A percentile compares a stretch with the other conserved stretches of the same genome.
These are phyloP conservation scores for Dictyostelium capitatum DNA, from an alignment of 78 protist genomes.

Conservation along the genomic window DNA sequence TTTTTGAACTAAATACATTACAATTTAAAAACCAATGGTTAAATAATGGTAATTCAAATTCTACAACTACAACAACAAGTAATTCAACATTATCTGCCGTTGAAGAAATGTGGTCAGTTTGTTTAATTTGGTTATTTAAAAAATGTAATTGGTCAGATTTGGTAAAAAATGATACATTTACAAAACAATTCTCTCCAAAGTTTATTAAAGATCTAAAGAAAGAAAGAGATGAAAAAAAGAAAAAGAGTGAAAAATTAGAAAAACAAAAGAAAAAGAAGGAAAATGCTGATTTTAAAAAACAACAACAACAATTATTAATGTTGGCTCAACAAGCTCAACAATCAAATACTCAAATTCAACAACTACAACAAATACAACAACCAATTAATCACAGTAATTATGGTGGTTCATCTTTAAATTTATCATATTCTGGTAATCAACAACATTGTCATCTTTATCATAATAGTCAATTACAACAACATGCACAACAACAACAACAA, in stretches of 20 bases:
- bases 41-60: neutral
- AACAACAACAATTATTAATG: neutral
- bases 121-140: conserved; percentile 49
- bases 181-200: conserved; percentile 31
- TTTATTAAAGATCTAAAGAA: conserved; percentile 49
- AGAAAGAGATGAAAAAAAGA: conserved; percentile 61
- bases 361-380: neutral
- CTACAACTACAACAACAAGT: neutral
- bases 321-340: neutral
- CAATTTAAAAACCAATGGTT: neutral
- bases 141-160: conserved; percentile 53
- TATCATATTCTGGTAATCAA: neutral
- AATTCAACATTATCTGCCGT: conserved; percentile 12
- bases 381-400: conserved; percentile 4
- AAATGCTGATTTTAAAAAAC: neutral
- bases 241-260: conserved; percentile 11
- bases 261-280: conserved; percentile 20
- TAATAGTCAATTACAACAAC: neutral
- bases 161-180: neutral
- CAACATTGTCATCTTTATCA: neutral
- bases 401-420: conserved; percentile 12
- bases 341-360: neutral
- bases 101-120: conserved; percentile 54
- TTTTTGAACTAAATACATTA: neutral
- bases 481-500: neutral